Evolutionary conservation across 805 yeast species (phyloP), one percentile per base, ranked within the genome.

Genomic region (Blastobotrys parvus): DNA sequence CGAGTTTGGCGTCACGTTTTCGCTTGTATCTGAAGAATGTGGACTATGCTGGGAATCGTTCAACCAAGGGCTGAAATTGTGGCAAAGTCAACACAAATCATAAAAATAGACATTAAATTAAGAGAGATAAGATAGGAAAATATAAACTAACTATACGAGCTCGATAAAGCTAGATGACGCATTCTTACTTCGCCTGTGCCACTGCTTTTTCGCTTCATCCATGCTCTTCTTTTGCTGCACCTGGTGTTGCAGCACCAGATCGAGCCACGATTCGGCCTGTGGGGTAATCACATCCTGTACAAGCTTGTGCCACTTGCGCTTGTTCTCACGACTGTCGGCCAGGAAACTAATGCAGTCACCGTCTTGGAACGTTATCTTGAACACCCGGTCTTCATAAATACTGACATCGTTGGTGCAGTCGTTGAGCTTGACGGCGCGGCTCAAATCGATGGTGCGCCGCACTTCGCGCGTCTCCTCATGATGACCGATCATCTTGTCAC

Each of bases 401-500:
- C 30, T 21, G 13, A 30, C 19, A 11, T 36, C 39, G 11, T 22
- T 20, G 3, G 39, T n/a, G 10, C 16, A 18, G n/a, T 69, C 72
- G 17, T 56, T 55, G 17, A 66, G 63, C 29, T 45, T 42, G 23
- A 37, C 43, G 19, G 56, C 55, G 27, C 51, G 51, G 3, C 50
- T 43, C 21, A 57, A 29, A 36, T 50, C 48, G 38, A 51, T 41
- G 16, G 39, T 39, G 17, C 19, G 40, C 18, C 53, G 45, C 3
- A 46, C 44, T 35, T 46, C 36, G 16, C 36, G 39, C 8, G 47
- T 38, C 16, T 51, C 52, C 35, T 81, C 90, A 52, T 83, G 80
- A 55, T 81, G 85, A 0, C 94, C 95, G 39, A 78, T 68, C 51
- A 89, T 65, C 31, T 77, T 74, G 6, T 77, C 73, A 0, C 90